phyloP scores from a whole-genome alignment of 2,329 filamentous ascomycete species.

The Trichoderma sp. region DNA sequence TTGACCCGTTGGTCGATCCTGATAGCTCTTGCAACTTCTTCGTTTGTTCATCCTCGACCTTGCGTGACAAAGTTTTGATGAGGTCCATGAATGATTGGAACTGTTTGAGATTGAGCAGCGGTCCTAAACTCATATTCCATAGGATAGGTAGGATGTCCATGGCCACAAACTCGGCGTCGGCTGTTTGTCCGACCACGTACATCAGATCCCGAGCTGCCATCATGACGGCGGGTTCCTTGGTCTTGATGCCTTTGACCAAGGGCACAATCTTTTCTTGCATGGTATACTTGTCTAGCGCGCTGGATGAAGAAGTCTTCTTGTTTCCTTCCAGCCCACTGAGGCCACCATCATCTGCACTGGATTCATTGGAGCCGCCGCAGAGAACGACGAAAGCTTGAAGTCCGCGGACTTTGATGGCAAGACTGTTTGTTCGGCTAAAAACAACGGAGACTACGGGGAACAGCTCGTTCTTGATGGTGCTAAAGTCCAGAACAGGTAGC shows the following conservation, averaged over 20 bases:
- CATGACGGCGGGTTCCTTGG: conserved; percentile 97
- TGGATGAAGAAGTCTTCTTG: conserved; percentile 68
- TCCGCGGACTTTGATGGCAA: conserved; percentile 92
- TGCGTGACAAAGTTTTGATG: conserved; percentile 77
- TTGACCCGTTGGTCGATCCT: conserved; percentile 55
- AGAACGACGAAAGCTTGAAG: conserved; percentile 88
- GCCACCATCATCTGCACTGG: conserved; percentile 63
- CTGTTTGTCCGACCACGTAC: conserved; percentile 77
- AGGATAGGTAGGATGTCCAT: conserved; percentile 87
- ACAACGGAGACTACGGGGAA: conserved; percentile 90
- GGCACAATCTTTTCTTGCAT: conserved; percentile 98
- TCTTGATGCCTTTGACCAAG: conserved; percentile 89
- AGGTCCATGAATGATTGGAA: conserved; percentile 90
- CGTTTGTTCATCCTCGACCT: conserved; percentile 86
- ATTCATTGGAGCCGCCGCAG: conserved; percentile 72
- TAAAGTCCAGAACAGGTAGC: conserved; percentile 90
- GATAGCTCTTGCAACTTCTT: conserved; percentile 85
- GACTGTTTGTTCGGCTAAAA: conserved; percentile 89
- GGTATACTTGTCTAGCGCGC: conserved; percentile 93
- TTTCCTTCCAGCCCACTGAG: conserved; percentile 69
- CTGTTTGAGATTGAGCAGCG: conserved; percentile 81
- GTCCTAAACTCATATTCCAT: conserved; percentile 90
- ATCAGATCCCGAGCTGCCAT: conserved; percentile 87
- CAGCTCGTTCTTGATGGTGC: conserved; percentile 93
- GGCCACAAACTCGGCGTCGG: conserved; percentile 88